Evolutionary conservation across 805 yeast species (phyloP), one percentile per base, ranked within the genome.

Genomic region (Candida sanyiensis): DNA sequence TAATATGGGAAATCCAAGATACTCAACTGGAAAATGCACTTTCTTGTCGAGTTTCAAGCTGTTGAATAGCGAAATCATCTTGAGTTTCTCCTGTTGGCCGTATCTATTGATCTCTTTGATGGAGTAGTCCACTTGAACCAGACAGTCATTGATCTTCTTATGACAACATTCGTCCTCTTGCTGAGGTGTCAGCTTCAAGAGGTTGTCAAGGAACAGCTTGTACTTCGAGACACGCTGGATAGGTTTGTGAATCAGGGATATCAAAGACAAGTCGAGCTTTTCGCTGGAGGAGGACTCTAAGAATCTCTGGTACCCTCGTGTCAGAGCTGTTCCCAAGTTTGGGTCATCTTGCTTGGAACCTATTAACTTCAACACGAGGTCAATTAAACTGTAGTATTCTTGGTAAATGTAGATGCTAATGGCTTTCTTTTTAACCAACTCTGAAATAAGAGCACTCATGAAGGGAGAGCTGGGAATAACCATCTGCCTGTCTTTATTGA

Each of bases 241-340:
- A 3, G 84, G 83, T 54, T 66, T 68, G 47, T 75, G 78, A 21
- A 73, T 55, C 44, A 77, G 61, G 0, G 82, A 75, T 7, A 55
- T 49, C 35, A 78, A 73, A 5, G 82, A 69, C 20, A 75, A 59
- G 51, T 78, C 84, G 49, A 66, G 39, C 16, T 47, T 43, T 4
- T 44, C 59, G 1, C 47, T 64, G 44, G 73, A 73, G 2, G 70
- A 59, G 1, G 69, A 61, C 45, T 70, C 73, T 7, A 68, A 49
- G 38, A 62, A 66, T 8, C 39, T 50, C 23, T 66, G 58, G 61
- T 57, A 57, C 17, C 67, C 65, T 38, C 49, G 40, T 6, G 56
- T 54, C 33, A 51, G 38, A 1, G 45, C 37, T 1, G 13, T 9
- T 2, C 57, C 59, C 21, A 47, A 28, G 12, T 40, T 51, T 5